Conservation (phyloP, 1,139 yeast species). For the Zhuliangozyma parablackwelliae region DNA sequence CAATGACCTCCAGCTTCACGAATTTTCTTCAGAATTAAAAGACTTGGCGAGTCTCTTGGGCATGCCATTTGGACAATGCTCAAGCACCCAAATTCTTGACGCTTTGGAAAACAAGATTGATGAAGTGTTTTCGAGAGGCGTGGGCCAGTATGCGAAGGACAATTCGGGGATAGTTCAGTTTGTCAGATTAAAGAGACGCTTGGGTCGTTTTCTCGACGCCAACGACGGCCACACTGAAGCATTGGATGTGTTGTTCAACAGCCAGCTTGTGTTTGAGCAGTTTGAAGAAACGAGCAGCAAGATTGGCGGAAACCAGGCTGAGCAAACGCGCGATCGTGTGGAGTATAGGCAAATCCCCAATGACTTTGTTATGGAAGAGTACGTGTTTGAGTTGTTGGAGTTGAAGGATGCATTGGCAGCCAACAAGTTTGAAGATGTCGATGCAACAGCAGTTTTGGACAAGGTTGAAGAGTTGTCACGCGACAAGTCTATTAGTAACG, state of each 20-base stretch:
- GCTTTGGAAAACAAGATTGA: slow-evolving; percentile 19
- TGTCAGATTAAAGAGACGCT: slow-evolving; percentile 18
- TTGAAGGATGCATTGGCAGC: slow-evolving; percentile 14
- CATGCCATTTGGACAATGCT: slow-evolving; percentile 4
- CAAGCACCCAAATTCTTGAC: slow-evolving; percentile 12
- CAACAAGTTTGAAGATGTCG: slow-evolving; percentile 13
- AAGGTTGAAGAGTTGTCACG: slow-evolving; percentile 8
- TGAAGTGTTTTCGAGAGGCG: slow-evolving; percentile 11
- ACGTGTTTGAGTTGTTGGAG: slow-evolving; percentile 25
- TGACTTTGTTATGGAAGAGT: slow-evolving; percentile 33
- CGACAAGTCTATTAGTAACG: slow-evolving; percentile 11
- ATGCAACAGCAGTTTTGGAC: slow-evolving; percentile 8
- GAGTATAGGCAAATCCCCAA: slow-evolving; percentile 35
- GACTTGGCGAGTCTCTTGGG: slow-evolving; percentile 15
- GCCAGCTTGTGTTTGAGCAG: slow-evolving; percentile 20
- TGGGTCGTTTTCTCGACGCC: slow-evolving; percentile 19
- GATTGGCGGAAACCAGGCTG: neutral
- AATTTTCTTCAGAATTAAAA: slow-evolving; percentile 19
- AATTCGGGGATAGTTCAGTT: slow-evolving; percentile 16
- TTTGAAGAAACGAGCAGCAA: slow-evolving; percentile 5
- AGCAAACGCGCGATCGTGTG: neutral
- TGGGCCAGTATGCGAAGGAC: slow-evolving; percentile 12
- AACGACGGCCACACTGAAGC: slow-evolving; percentile 31
- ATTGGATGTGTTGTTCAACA: slow-evolving; percentile 28
- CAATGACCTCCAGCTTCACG: slow-evolving; percentile 15